Conservation (phyloP, 768 basidiomycete genomes). For the Austroboletus eburneus region DNA sequence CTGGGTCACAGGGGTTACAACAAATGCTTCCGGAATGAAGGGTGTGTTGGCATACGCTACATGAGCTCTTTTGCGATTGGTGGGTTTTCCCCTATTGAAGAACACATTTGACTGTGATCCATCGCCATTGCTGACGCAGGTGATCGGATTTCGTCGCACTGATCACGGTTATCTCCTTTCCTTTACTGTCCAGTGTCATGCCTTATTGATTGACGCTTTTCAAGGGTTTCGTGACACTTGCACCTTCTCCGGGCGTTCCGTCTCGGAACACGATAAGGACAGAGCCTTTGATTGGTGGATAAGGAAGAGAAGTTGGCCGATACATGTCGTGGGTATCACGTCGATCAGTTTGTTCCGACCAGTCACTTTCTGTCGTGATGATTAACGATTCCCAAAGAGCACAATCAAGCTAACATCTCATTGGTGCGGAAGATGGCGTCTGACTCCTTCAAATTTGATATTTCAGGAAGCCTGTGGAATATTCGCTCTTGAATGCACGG, state of each 20-base stretch:
- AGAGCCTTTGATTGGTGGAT: slow-evolving; percentile 18
- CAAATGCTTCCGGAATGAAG: slow-evolving; percentile 14
- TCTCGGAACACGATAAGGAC: slow-evolving; percentile 21
- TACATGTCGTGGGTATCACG: slow-evolving; percentile 9
- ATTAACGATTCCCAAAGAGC: slow-evolving; percentile 8
- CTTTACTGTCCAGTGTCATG: neutral
- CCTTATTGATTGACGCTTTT: neutral
- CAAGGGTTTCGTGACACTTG: neutral
- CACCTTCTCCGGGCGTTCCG: neutral
- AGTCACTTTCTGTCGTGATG: slow-evolving; percentile 1
- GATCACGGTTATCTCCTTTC: slow-evolving; percentile 1
- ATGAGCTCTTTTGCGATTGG: slow-evolving; percentile 27
- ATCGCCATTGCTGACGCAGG: neutral
- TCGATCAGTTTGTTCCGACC: slow-evolving; percentile 4
- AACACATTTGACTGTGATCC: slow-evolving; percentile 3
- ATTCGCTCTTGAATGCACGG: slow-evolving; percentile 4
- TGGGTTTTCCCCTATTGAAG: slow-evolving; percentile 6
- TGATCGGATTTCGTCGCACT: neutral
- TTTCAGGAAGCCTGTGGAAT: slow-evolving; percentile 5
- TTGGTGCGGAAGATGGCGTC: slow-evolving; percentile 3
- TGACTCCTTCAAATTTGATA: slow-evolving; percentile 3
- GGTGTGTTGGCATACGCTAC: slow-evolving; percentile 4
- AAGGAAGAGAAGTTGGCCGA: slow-evolving; percentile 6
- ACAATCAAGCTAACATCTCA: slow-evolving; percentile 6
- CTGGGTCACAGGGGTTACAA: slow-evolving; percentile 9